Evolutionary conservation across 805 yeast genomes (phyloP).

Genomic region (Hanseniaspora taiwanica): DNA sequence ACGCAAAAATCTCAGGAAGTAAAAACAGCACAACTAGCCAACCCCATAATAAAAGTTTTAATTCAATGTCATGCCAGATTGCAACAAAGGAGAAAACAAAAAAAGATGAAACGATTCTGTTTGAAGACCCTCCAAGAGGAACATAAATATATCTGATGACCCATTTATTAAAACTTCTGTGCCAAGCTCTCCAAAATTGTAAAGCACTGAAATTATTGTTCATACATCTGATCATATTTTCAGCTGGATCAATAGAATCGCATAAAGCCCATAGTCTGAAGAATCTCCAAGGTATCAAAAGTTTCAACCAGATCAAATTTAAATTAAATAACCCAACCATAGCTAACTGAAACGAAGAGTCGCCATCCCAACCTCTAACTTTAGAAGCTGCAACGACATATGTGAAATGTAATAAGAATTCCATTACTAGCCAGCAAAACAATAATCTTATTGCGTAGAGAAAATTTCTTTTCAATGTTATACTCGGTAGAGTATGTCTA

Average conservation of each 20-base stretch:
- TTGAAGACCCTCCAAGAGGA: conserved; percentile 75
- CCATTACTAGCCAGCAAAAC: conserved; percentile 78
- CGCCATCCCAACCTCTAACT: conserved; percentile 78
- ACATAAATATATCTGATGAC: conserved; percentile 76
- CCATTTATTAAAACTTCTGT: conserved; percentile 86
- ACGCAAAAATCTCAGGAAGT: conserved; percentile 68
- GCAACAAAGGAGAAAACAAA: conserved; percentile 93
- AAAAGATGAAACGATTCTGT: conserved; percentile 61
- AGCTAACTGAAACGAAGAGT: conserved; percentile 82
- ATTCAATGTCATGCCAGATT: conserved; percentile 94
- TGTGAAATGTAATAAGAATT: conserved; percentile 69
- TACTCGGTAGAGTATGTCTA: conserved; percentile 43
- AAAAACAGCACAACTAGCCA: conserved; percentile 83
- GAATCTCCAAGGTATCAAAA: conserved; percentile 90
- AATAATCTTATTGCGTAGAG: conserved; percentile 56
- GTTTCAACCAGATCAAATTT: conserved; percentile 84
- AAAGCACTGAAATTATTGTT: conserved; percentile 84
- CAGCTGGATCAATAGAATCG: conserved; percentile 95
- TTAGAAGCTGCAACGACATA: conserved; percentile 91
- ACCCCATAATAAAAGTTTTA: conserved; percentile 84
- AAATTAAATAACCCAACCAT: conserved; percentile 89
- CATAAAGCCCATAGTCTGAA: conserved; percentile 84
- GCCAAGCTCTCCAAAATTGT: conserved; percentile 99
- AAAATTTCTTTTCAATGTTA: conserved; percentile 36
- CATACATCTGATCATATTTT: conserved; percentile 93